Base-by-base conservation (phyloP, 208 protist genomes). In the Trypanosoma vivax region DNA sequence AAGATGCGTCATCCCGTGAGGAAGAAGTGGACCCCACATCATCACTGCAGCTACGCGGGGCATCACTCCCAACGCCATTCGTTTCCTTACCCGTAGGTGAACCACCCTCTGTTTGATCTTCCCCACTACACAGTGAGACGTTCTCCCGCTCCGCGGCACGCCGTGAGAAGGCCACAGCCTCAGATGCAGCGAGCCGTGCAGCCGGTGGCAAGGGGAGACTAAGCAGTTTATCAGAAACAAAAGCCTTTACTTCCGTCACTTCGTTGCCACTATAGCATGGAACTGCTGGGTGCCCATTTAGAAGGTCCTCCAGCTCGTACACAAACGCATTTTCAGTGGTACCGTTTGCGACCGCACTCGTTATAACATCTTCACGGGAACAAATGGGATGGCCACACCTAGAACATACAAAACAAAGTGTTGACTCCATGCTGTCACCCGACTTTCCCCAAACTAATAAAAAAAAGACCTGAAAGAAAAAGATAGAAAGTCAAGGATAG, bases 181-280 rank as follows among this genome's bases (percentile, higher is more conserved):
- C 70, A 13, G 89, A 40, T 27, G 72, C 78, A 9, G 87, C 41
- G 19, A 82, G 55, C 23, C 65, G 63, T 23, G 79, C 80, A 0
- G 67, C 71, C 3, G 80, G 73, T 9, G 80, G 71, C 24, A 89
- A 53, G 21, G 76, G 62, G 18, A 75, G 23, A 23, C 67, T 45
- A 37, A 92, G 65, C 25, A 92, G 48, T 37, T 65, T 46, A 38
- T 81, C 73, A 19, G 80, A 85, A 10, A 92, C 74, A 6, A 61
- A 39, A 7, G 82, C 58, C 11, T 49, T 53, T 0, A 70, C 80
- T 38, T 83, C 69, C 5, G 74, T 62, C 2, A 70, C 53, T 49
- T 92, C 80, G 37, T 73, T 58, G 7, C 70, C 70, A 37, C 76
- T 88, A 63, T 92, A 92, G 69, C 85, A 92, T n/a, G 80, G 84